A percentile compares a stretch with the other conserved stretches of the same genome.
These are phyloP conservation scores for Tylopilus sp. DNA, from an alignment of 768 basidiomycete species.

Conservation along the genomic window DNA sequence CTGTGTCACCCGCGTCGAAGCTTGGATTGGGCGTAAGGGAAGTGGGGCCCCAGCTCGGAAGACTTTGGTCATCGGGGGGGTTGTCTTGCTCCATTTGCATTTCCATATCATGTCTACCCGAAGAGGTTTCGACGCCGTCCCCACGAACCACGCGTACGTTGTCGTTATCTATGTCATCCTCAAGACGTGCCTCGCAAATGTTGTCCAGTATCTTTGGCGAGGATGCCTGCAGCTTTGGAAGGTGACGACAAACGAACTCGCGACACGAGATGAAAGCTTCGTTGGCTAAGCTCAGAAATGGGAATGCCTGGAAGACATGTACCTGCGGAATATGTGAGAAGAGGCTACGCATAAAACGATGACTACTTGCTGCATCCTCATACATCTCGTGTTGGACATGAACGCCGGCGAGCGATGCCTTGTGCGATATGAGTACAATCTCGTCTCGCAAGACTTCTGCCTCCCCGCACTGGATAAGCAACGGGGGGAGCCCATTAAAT, in stretches of 20 bases:
- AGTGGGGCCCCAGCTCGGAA: slow-evolving; percentile 51
- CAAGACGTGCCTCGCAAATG: slow-evolving; percentile 57
- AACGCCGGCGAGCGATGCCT: slow-evolving; percentile 84
- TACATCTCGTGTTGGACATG: slow-evolving; percentile 85
- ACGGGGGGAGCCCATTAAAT: slow-evolving; percentile 79
- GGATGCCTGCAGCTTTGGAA: slow-evolving; percentile 51
- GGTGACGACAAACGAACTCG: slow-evolving; percentile 58
- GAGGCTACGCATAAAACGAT: not conserved
- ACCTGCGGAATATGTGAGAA: slow-evolving; percentile 42
- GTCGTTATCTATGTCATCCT: slow-evolving; percentile 67
- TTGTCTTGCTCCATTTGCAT: slow-evolving; percentile 30
- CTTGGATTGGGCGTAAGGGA: slow-evolving; percentile 1
- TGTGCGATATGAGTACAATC: slow-evolving; percentile 86
- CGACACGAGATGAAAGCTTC: slow-evolving; percentile 69
- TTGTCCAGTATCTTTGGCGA: slow-evolving; percentile 51
- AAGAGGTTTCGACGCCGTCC: slow-evolving; percentile 59
- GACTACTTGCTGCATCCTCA: slow-evolving; percentile 74
- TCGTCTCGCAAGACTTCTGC: slow-evolving; percentile 96
- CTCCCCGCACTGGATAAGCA: slow-evolving; percentile 91
- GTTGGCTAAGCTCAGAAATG: slow-evolving; percentile 66
- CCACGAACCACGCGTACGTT: slow-evolving; percentile 66
- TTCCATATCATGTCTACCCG: slow-evolving; percentile 39
- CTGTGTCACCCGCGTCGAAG: slow-evolving; percentile 1
- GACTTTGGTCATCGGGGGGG: slow-evolving; percentile 34
- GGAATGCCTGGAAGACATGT: slow-evolving; percentile 89